Evolutionary conservation across 2,329 filamentous ascomycete genomes (phyloP).

Genomic region (Aureobasidium zeae): DNA sequence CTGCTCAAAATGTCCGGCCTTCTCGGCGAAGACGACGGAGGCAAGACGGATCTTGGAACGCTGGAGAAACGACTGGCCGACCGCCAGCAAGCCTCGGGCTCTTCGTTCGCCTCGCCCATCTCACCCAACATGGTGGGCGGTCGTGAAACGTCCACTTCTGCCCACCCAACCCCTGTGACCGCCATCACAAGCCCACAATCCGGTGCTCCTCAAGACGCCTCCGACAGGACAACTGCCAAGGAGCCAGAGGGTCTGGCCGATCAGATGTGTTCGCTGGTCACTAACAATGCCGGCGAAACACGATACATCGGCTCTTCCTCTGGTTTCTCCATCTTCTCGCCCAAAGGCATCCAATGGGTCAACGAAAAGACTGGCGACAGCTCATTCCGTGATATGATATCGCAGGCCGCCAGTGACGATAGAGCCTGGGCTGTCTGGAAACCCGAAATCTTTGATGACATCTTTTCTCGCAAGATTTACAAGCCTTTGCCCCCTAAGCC

Average conservation of each 20-base stretch:
- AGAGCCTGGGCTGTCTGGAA: conserved; percentile 98
- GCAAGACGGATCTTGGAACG: conserved; percentile 76
- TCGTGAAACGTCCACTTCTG: conserved; percentile 23
- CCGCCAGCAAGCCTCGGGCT: conserved; percentile 27
- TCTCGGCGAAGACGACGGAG: conserved; percentile 74
- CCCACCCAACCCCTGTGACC: conserved; percentile 39
- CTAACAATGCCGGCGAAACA: conserved; percentile 88
- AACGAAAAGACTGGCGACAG: conserved; percentile 95
- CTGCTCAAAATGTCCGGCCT: conserved; percentile 78
- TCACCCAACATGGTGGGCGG: conserved; percentile 6
- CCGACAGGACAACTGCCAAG: no score
- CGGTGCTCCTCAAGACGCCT: conserved; percentile 35
- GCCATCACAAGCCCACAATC: conserved; percentile 43
- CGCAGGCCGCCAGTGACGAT: conserved; percentile 73
- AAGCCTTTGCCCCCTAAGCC: conserved; percentile 72
- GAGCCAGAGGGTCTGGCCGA: conserved; percentile 86
- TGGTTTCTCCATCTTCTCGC: conserved; percentile 97
- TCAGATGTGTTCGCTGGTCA: conserved; percentile 98
- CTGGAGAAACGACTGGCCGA: conserved; percentile 66
- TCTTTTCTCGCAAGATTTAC: conserved; percentile 80
- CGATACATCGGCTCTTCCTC: conserved; percentile 95
- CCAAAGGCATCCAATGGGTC: conserved; percentile 96
- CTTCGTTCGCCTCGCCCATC: conserved; percentile 12
- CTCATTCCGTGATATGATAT: conserved; percentile 92
- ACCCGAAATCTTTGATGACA: conserved; percentile 88